phyloP scores from a whole-genome alignment of 2,329 filamentous ascomycete species.

The Aplosporella prunicola region DNA sequence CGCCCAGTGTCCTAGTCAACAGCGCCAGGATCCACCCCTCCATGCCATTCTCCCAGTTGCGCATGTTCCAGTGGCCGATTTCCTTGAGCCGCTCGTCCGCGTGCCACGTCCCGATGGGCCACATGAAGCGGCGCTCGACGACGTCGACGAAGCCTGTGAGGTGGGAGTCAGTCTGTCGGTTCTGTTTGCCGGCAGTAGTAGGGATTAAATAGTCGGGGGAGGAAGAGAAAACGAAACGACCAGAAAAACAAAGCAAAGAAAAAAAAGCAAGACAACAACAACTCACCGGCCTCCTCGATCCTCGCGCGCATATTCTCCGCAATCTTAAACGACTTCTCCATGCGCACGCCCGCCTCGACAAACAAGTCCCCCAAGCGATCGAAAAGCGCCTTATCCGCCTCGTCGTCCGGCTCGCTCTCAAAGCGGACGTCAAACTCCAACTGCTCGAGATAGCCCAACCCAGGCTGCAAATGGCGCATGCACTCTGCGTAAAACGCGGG shows the following conservation, averaged over 20 bases:
- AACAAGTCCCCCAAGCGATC: conserved; percentile 1
- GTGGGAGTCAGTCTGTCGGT: too few relatives aligned
- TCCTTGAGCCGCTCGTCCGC: conserved; percentile 25
- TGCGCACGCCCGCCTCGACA: conserved; percentile 15
- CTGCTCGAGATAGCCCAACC: conserved; percentile 34
- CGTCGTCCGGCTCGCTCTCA: conserved; percentile 13
- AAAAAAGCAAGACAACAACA: not conserved
- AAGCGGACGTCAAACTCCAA: conserved; percentile 28
- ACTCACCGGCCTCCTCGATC: conserved; percentile 11
- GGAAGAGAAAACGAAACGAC: not conserved
- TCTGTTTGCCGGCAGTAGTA: conserved; percentile 10
- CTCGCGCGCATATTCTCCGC: conserved; percentile 19
- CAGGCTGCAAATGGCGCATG: conserved; percentile 27
- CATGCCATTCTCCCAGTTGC: conserved; percentile 33
- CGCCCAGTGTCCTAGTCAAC: conserved; percentile 29
- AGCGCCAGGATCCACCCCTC: conserved; percentile 33
- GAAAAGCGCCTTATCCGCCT: conserved; percentile 14
- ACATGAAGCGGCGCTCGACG: conserved; percentile 18
- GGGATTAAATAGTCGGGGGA: too few relatives aligned
- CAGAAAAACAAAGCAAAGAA: not conserved
- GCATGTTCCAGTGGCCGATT: conserved; percentile 26
- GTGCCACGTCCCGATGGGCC: conserved; percentile 27
- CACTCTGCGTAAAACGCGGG: conserved; percentile 29
- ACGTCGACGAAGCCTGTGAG: conserved; percentile 22
- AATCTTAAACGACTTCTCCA: conserved; percentile 22